A percentile compares a stretch with the other conserved stretches of the same genome.
Evolutionary conservation across 176 grass and related monocot species (phyloP).

Genomic region (Rhynchospora tenuis): DNA sequence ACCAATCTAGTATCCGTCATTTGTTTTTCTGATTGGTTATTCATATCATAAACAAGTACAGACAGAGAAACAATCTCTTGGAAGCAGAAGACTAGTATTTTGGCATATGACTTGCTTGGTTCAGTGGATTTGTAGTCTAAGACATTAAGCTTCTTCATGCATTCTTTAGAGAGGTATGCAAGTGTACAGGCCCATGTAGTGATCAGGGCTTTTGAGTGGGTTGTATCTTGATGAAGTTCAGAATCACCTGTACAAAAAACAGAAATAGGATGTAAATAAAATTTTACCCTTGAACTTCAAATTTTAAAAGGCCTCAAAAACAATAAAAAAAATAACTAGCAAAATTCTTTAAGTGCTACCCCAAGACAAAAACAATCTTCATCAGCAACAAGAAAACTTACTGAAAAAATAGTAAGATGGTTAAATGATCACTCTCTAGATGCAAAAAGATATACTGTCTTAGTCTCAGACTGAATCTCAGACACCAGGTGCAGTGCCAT

Average conservation of each 20-base stretch:
- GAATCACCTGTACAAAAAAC: slow-evolving; percentile 57
- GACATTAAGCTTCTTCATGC: slow-evolving; percentile 47
- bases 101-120: slow-evolving; percentile 54
- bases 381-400: neutral
- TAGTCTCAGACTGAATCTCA: neutral
- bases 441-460: neutral
- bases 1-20: slow-evolving; percentile 29
- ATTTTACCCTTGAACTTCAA: neutral
- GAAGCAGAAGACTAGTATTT: slow-evolving; percentile 72
- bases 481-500: neutral
- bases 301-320: neutral
- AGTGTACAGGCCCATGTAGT: slow-evolving; percentile 52
- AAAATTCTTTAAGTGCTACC: neutral
- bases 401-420: neutral
- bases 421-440: neutral
- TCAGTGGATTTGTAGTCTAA: slow-evolving; percentile 53
- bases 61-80: slow-evolving; percentile 64
- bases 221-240: slow-evolving; percentile 32
- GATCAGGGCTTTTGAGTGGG: slow-evolving; percentile 30
- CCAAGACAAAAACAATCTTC: neutral
- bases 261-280: neutral
- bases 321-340: neutral
- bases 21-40: slow-evolving; percentile 35
- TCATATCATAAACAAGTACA: slow-evolving; percentile 56
- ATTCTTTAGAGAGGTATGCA: slow-evolving; percentile 57